phyloP scores from a whole-genome alignment of 768 basidiomycete species.

The Suillus decipiens region DNA sequence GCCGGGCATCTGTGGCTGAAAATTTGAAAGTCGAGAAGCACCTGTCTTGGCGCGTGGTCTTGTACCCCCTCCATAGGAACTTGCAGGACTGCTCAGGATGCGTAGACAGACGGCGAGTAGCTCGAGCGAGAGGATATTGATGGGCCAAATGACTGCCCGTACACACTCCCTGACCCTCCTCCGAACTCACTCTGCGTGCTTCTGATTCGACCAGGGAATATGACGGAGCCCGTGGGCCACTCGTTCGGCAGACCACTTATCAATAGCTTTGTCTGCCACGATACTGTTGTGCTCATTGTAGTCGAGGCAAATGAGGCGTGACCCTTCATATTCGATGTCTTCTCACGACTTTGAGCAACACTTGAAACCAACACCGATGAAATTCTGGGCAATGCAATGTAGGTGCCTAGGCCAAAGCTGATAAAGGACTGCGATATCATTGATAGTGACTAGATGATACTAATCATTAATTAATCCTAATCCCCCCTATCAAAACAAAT shows the following conservation, averaged over 20 bases:
- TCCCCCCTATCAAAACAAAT: too few relatives aligned
- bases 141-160: conserved; percentile 66
- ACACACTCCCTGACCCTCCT: conserved; percentile 63
- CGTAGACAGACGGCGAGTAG: conserved; percentile 3
- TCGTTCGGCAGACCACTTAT: conserved; percentile 20
- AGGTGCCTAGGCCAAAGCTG: not conserved
- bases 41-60: conserved; percentile 39
- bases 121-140: conserved; percentile 20
- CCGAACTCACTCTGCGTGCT: conserved; percentile 68
- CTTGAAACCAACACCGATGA: not conserved
- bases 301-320: not conserved
- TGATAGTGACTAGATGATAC: too few relatives aligned
- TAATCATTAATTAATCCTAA: too few relatives aligned
- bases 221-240: conserved; percentile 48
- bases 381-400: not conserved
- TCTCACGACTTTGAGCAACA: not conserved
- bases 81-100: conserved; percentile 18
- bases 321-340: not conserved
- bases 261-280: not conserved
- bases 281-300: not conserved
- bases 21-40: conserved; percentile 21
- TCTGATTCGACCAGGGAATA: conserved; percentile 50
- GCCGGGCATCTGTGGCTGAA: conserved; percentile 18
- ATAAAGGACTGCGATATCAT: not conserved
- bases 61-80: conserved; percentile 22